Evolutionary conservation across 1,284 basidiomycete species (phyloP).

Genomic region (Ganoderma meredithae): DNA sequence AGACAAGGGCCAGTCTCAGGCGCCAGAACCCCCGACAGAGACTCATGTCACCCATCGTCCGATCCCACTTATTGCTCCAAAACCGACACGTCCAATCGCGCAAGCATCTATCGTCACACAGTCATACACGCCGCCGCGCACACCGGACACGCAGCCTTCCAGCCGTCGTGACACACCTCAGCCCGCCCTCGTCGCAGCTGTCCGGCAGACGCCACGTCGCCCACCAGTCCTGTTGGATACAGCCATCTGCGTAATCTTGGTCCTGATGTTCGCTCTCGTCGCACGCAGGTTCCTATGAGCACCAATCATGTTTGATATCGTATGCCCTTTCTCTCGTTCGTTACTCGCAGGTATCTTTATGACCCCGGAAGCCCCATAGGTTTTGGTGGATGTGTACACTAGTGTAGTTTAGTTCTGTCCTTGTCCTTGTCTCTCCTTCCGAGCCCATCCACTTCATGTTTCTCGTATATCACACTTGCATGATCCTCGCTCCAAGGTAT

Average conservation of each 20-base stretch:
- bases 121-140: conserved; percentile 30
- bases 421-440: background rate
- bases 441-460: background rate
- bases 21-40: conserved; percentile 19
- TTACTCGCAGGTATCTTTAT: conserved; percentile 13
- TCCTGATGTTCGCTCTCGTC: conserved; percentile 67
- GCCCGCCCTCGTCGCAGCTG: conserved; percentile 30
- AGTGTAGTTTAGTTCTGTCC: conserved; percentile 23
- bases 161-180: conserved; percentile 28
- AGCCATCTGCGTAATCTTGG: conserved; percentile 71
- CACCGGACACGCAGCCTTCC: conserved; percentile 20
- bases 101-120: conserved; percentile 35
- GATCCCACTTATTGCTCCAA: conserved; percentile 39
- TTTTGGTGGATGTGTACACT: conserved; percentile 25
- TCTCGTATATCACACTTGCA: conserved; percentile 2
- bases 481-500: background rate
- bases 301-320: conserved; percentile 21
- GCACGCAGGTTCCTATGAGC: conserved; percentile 64
- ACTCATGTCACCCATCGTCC: conserved; percentile 22
- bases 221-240: conserved; percentile 74
- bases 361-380: conserved; percentile 3
- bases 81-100: conserved; percentile 38
- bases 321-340: background rate
- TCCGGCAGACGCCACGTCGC: conserved; percentile 40
- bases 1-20: conserved; percentile 11